Evolutionary conservation across 2,329 filamentous ascomycete genomes (phyloP).

Genomic region (Thelonectria discophora): DNA sequence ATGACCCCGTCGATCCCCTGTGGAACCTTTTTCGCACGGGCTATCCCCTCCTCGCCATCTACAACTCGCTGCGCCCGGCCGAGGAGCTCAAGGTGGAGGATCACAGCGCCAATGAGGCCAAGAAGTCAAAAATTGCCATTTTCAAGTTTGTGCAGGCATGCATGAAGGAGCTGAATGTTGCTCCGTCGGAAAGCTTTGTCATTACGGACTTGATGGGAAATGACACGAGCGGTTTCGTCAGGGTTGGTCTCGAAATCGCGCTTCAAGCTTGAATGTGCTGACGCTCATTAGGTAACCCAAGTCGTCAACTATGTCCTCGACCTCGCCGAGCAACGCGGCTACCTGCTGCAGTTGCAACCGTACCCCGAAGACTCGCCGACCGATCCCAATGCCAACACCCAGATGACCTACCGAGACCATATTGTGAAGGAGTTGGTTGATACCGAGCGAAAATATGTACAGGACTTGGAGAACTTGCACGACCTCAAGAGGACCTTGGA

Average conservation of each 20-base stretch:
- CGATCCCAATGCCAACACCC: constrained; percentile 62
- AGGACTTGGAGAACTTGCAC: constrained; percentile 94
- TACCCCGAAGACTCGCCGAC: constrained; percentile 63
- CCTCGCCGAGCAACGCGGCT: constrained; percentile 79
- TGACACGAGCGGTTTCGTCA: constrained; percentile 97
- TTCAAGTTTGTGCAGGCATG: constrained; percentile 95
- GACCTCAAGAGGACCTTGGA: constrained; percentile 90
- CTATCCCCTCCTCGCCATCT: constrained; percentile 85
- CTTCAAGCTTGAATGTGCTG: constrained; percentile 1
- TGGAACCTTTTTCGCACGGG: constrained; percentile 89
- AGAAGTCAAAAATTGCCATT: constrained; percentile 84
- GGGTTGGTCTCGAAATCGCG: constrained; percentile 62
- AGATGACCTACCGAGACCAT: constrained; percentile 82
- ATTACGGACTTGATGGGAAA: constrained; percentile 91
- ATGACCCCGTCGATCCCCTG: constrained; percentile 84
- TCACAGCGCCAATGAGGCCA: constrained; percentile 68
- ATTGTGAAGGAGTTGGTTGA: constrained; percentile 92
- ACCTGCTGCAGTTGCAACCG: constrained; percentile 70
- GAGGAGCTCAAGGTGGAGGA: constrained; percentile 75
- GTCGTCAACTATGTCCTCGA: constrained; percentile 94
- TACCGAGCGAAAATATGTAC: constrained; percentile 96
- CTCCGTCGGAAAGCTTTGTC: constrained; percentile 86
- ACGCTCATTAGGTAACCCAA: constrained; percentile 71
- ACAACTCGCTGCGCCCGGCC: constrained; percentile 82
- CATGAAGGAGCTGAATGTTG: constrained; percentile 81